These are phyloP conservation scores for Collybia nuda DNA, from an alignment of 768 basidiomycete genomes.

Conservation along the genomic window DNA sequence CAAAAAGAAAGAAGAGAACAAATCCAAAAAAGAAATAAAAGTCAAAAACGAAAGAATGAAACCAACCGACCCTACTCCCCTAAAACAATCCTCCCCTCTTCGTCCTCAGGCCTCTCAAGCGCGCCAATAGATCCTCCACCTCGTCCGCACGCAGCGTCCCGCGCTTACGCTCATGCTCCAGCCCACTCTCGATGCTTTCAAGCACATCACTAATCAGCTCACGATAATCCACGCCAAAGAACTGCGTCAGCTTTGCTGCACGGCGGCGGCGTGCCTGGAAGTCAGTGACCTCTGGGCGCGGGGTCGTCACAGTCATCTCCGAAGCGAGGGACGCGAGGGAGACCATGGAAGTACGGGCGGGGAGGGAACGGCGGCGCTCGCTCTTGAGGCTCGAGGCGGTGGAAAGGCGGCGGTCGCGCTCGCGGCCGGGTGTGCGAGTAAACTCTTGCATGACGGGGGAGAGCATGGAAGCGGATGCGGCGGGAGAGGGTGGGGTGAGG, in stretches of 20 bases:
- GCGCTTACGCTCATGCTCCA: conserved; percentile 65
- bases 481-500: too few species aligned
- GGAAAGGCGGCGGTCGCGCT: conserved; percentile 28
- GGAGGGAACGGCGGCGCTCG: conserved; percentile 71
- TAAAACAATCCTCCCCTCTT: conserved; percentile 39
- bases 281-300: conserved; percentile 44
- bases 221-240: conserved; percentile 86
- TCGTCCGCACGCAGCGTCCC: conserved; percentile 70
- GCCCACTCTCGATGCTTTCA: conserved; percentile 75
- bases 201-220: conserved; percentile 76
- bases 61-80: neutral
- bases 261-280: conserved; percentile 74
- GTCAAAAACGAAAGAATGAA: neutral
- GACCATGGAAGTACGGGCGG: conserved; percentile 57
- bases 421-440: conserved; percentile 7
- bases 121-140: conserved; percentile 61
- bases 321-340: conserved; percentile 37
- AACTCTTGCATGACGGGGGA: conserved; percentile 24
- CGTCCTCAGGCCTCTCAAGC: conserved; percentile 52
- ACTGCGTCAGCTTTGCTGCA: conserved; percentile 82
- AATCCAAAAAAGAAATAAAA: neutral
- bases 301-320: conserved; percentile 12
- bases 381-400: conserved; percentile 44
- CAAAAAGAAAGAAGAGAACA: neutral
- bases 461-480: neutral